Percentiles rank a stretch among this genome's conserved stretches.
Evolutionary conservation across 2,329 filamentous ascomycete genomes (phyloP).

Genomic region (Elsinoe batatas): DNA sequence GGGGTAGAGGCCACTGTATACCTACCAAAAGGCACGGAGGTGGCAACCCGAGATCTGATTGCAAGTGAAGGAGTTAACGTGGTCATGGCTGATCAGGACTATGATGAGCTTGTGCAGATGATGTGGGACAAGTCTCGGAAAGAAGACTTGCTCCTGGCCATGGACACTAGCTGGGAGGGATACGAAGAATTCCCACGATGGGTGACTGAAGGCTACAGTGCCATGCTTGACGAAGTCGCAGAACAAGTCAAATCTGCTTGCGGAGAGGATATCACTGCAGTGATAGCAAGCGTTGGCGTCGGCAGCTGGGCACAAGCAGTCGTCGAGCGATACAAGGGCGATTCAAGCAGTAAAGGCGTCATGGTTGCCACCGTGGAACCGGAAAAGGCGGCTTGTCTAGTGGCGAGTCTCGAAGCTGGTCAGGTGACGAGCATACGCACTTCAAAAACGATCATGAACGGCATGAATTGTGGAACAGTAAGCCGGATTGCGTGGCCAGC

Average conservation of each 20-base stretch:
- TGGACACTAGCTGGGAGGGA: constrained; percentile 58
- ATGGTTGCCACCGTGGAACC: constrained; percentile 60
- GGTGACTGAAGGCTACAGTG: constrained; percentile 70
- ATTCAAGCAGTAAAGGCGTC: constrained; percentile 10
- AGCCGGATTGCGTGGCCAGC: constrained; percentile 56
- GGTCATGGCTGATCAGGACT: constrained; percentile 44
- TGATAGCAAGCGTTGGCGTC: constrained; percentile 60
- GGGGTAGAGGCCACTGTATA: constrained; percentile 48
- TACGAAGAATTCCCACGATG: constrained; percentile 59
- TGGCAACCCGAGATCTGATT: constrained; percentile 46
- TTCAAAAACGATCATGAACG: constrained; percentile 59
- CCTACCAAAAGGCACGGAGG: constrained; percentile 51
- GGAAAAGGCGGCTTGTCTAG: constrained; percentile 52
- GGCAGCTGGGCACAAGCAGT: constrained; percentile 65
- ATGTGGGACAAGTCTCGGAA: constrained; percentile 38
- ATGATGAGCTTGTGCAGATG: constrained; percentile 51
- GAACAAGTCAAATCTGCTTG: constrained; percentile 42
- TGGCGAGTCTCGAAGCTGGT: constrained; percentile 43
- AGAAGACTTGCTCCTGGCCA: constrained; percentile 46
- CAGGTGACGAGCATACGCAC: constrained; percentile 44
- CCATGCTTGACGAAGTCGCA: constrained; percentile 61
- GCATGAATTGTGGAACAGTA: constrained; percentile 62
- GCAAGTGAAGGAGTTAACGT: constrained; percentile 54
- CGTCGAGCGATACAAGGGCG: constrained; percentile 51
- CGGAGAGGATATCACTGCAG: constrained; percentile 29